Conservation (phyloP, 352 stramenopile genomes). For the Pythium aphanidermatum region DNA sequence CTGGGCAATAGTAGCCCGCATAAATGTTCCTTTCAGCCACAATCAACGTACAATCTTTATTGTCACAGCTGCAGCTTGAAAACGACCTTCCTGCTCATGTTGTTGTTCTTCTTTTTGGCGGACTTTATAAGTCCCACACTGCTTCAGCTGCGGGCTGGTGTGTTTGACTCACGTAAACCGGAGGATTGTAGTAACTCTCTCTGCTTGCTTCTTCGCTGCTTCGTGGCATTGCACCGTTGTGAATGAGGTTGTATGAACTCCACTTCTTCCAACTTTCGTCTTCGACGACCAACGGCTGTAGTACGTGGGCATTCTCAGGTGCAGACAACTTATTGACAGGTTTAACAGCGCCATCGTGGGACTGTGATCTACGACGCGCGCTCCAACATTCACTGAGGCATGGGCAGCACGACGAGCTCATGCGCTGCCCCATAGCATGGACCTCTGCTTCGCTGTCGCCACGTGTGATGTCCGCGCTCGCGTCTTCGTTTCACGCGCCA, state of each 20-base stretch:
- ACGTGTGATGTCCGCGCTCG: too few relatives aligned
- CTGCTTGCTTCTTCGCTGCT: conserved; percentile 19
- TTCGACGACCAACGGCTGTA: conserved; percentile 69
- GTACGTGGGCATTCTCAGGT: conserved; percentile 11
- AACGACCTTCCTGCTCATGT: too few relatives aligned
- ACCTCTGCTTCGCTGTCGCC: too few relatives aligned
- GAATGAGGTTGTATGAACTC: conserved; percentile 71
- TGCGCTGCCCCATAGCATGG: conserved; percentile 26
- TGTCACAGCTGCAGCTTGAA: too few relatives aligned
- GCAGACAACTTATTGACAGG: background rate
- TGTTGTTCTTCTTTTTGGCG: too few relatives aligned
- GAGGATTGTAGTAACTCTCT: conserved; percentile 37
- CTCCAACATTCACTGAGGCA: conserved; percentile 19
- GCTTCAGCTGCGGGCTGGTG: conserved; percentile 47
- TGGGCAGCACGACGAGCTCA: conserved; percentile 23
- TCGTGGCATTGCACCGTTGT: conserved; percentile 21
- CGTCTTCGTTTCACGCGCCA: background rate
- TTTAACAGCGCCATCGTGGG: background rate
- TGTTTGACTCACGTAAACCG: conserved; percentile 40
- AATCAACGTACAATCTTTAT: too few relatives aligned
- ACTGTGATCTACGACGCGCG: conserved; percentile 1
- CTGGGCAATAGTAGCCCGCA: too few relatives aligned
- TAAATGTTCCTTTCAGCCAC: too few relatives aligned
- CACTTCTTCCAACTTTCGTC: conserved; percentile 80
- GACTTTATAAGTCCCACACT: conserved; percentile 74